phyloP scores from a whole-genome alignment of 805 yeast genomes.

The Suhomyces emberorum region DNA sequence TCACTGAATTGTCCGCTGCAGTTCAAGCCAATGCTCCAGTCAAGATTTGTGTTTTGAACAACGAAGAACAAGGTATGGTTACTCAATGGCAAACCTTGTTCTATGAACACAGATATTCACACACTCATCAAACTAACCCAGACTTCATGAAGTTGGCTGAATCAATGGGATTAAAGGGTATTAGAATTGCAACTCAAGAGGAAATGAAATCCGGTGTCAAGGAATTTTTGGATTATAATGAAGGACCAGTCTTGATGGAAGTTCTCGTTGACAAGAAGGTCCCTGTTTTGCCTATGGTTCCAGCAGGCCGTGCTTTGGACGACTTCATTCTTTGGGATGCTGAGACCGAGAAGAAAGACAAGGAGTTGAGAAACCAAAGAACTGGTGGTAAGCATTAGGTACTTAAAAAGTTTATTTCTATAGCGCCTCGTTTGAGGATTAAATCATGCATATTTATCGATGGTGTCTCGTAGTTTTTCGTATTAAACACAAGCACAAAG shows the following conservation, averaged over 20 bases:
- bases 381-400: constrained; percentile 64
- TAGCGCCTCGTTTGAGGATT: background rate
- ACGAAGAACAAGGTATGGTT: constrained; percentile 99
- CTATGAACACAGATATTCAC: constrained; percentile 96
- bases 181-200: constrained; percentile 66
- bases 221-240: constrained; percentile 65
- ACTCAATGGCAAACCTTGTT: constrained; percentile 98
- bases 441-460: background rate
- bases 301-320: constrained; percentile 91
- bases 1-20: constrained; percentile 89
- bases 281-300: constrained; percentile 97
- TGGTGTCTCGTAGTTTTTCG: too few species aligned
- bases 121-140: constrained; percentile 95
- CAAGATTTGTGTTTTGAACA: constrained; percentile 84
- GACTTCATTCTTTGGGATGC: constrained; percentile 89
- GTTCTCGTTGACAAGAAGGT: constrained; percentile 89
- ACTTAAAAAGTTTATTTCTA: background rate
- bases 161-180: constrained; percentile 87
- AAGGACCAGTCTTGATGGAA: constrained; percentile 88
- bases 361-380: constrained; percentile 64
- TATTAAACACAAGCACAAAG: background rate
- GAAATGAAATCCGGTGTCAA: constrained; percentile 49
- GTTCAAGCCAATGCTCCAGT: constrained; percentile 92
- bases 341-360: constrained; percentile 70
- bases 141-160: constrained; percentile 91